These are phyloP conservation scores for Trichocladium antarcticum DNA, from an alignment of 495 filamentous ascomycete species.

Conservation along the genomic window DNA sequence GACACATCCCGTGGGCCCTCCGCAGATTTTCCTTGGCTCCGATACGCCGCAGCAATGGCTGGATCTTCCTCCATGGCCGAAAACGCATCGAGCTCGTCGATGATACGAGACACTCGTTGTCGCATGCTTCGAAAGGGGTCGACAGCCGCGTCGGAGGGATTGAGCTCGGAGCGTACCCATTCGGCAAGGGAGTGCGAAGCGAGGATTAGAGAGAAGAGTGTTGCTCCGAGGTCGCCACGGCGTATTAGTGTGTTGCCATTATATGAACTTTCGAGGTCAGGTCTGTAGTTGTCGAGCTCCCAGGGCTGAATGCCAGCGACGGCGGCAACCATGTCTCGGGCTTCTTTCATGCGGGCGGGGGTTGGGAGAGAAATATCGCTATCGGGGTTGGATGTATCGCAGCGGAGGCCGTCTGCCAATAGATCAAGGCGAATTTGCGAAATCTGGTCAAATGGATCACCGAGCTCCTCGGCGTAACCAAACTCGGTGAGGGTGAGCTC, in stretches of 20 bases:
- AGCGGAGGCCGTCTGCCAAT: slow-evolving; percentile 35
- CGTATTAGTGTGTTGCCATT: slow-evolving; percentile 17
- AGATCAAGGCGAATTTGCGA: slow-evolving; percentile 35
- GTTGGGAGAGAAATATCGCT: slow-evolving; percentile 17
- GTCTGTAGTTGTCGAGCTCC: slow-evolving; percentile 29
- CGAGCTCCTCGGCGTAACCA: slow-evolving; percentile 33
- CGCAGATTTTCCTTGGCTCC: slow-evolving; percentile 11
- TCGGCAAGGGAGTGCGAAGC: slow-evolving; percentile 35
- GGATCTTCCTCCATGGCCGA: slow-evolving; percentile 15
- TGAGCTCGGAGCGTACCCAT: slow-evolving; percentile 30
- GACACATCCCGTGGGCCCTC: slow-evolving; percentile 20
- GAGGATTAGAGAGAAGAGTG: slow-evolving; percentile 38
- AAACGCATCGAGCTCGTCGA: slow-evolving; percentile 29
- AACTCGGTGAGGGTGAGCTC: slow-evolving; percentile 25
- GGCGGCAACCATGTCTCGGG: slow-evolving; percentile 35
- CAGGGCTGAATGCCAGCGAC: slow-evolving; percentile 27
- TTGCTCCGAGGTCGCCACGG: slow-evolving; percentile 36
- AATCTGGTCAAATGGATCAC: slow-evolving; percentile 34
- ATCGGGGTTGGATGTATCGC: slow-evolving; percentile 30
- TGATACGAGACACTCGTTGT: slow-evolving; percentile 29
- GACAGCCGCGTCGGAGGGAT: slow-evolving; percentile 27
- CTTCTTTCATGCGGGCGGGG: slow-evolving; percentile 28
- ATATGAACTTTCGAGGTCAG: slow-evolving; percentile 25
- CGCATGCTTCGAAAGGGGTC: slow-evolving; percentile 33
- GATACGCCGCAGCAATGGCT: slow-evolving; percentile 6